phyloP scores from a whole-genome alignment of 257 asterid species.

The Solanum peruvianum region DNA sequence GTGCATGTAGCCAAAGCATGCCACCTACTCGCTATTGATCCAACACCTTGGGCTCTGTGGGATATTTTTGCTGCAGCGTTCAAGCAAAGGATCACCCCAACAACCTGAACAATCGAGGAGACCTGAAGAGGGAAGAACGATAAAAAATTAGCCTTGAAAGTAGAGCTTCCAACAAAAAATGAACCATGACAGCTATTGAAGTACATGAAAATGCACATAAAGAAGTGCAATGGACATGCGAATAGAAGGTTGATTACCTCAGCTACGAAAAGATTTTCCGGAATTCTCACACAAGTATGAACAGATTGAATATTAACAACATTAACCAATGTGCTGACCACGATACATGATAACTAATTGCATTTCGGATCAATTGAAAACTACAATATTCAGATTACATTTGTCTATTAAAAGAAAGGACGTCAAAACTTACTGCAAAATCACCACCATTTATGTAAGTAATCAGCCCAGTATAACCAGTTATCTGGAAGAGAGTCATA shows the following conservation, averaged over 20 bases:
- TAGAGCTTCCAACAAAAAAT: neutral
- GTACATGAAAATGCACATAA: neutral
- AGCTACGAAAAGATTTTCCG: neutral
- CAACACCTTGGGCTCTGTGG: slow-evolving; percentile 70
- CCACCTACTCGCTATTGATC: slow-evolving; percentile 61
- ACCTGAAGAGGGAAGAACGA: slow-evolving; percentile 20
- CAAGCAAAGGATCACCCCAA: slow-evolving; percentile 53
- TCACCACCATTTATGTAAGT: slow-evolving; percentile 73
- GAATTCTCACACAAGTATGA: neutral
- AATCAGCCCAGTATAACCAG: slow-evolving; percentile 45
- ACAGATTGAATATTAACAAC: neutral
- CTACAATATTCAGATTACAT: neutral
- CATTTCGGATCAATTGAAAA: neutral
- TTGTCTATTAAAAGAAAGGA: neutral
- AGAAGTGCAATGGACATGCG: neutral
- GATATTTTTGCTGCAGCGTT: slow-evolving; percentile 77
- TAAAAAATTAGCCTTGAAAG: neutral
- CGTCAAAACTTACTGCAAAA: slow-evolving; percentile 69
- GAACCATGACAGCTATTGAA: neutral
- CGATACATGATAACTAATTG: neutral
- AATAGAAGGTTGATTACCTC: neutral
- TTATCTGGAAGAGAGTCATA: slow-evolving; percentile 55
- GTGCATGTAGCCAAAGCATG: slow-evolving; percentile 62
- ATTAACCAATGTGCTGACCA: neutral
- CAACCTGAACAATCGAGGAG: slow-evolving; percentile 61